Evolutionary conservation across 2,329 filamentous ascomycete genomes (phyloP).

Genomic region (Incumbomyces lentus): DNA sequence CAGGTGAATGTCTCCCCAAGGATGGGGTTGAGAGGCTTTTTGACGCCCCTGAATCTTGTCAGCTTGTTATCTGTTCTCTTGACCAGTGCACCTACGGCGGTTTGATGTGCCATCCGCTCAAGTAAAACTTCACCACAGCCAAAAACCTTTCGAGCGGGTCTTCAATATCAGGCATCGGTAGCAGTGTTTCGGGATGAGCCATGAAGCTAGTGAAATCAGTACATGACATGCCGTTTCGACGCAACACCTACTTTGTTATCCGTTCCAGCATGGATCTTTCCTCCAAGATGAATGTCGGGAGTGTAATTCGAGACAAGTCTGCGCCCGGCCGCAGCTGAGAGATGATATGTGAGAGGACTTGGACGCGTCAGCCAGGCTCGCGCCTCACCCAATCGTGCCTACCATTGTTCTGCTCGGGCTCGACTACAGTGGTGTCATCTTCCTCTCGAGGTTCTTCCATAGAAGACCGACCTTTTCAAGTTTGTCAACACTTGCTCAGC

Average conservation of each 20-base stretch:
- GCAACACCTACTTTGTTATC: slow-evolving; percentile 75
- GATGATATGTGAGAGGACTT: slow-evolving; percentile 94
- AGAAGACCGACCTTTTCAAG: slow-evolving; percentile 37
- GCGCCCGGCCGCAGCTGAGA: slow-evolving; percentile 91
- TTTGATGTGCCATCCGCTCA: slow-evolving; percentile 98
- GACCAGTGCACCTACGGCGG: slow-evolving; percentile 59
- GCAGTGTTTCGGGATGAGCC: slow-evolving; percentile 93
- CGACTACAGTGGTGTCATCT: slow-evolving; percentile 73
- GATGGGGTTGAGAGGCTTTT: slow-evolving; percentile 95
- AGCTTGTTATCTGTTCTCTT: slow-evolving; percentile 3
- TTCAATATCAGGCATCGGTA: slow-evolving; percentile 76
- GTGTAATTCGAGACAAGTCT: slow-evolving; percentile 83
- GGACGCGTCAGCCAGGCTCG: slow-evolving; percentile 10
- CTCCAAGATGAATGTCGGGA: slow-evolving; percentile 96
- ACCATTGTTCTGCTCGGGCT: slow-evolving; percentile 92
- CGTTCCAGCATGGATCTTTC: slow-evolving; percentile 95
- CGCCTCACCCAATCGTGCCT: slow-evolving; percentile 27
- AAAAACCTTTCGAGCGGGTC: slow-evolving; percentile 86
- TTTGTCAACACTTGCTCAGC: neutral
- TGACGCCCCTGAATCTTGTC: slow-evolving; percentile 61
- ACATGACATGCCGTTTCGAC: slow-evolving; percentile 10
- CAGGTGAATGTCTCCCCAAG: slow-evolving; percentile 90
- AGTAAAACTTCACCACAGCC: slow-evolving; percentile 92
- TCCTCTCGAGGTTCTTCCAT: slow-evolving; percentile 43
- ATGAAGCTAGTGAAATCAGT: slow-evolving; percentile 62